Base-by-base conservation (phyloP, 148 eudicot species). In the Chenopodium formosanum region DNA sequence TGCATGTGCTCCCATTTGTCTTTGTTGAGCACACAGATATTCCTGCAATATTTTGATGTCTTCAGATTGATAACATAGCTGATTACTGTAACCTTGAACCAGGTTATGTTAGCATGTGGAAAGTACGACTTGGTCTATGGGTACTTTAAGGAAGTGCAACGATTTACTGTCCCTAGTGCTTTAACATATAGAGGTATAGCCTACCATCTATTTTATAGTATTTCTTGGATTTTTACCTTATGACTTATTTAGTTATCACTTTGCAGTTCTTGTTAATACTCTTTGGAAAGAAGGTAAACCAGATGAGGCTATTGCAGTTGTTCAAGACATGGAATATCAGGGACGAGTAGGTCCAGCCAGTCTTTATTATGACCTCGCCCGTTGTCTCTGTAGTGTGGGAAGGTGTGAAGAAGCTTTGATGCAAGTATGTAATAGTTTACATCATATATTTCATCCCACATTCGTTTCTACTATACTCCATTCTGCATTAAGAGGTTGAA, bases 361-460 rank as follows among this genome's bases (percentile, higher is more conserved):
- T 78, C 86, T 95, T 46, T 95, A 95, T 85, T 95, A 94, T 85
- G 99, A 95, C 84, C 91, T 95, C 67, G 99, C 98, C 82, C 93
- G 99, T 60, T 90, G 99, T 88, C 97, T 95, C 78, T 95, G 99
- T 88, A 93, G 95, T 88, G 97, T 87, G 66, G 99, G 99, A 84
- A 92, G 97, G 84, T 86, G 94, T 82, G 83, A 89, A 79, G 99
- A 95, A 84, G 99, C 94, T 22, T 79, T 95, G 72, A 76, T 82
- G 86, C 97, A 92, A 87, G 98, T 95, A 87, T 62, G 89, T 84
- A 5, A 48, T 37, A 47, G 46, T 16, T 7, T 64, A 31, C 9
- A 20, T 29, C 78, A 1, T 47, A 84, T 4, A 62, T 14, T 31
- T 56, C 44, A 16, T 58, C 17, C 50, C 34, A 20, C n/a, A 27